Evolutionary conservation across 2,329 filamentous ascomycete genomes (phyloP).

Genomic region (Trichoderma oligosporum): DNA sequence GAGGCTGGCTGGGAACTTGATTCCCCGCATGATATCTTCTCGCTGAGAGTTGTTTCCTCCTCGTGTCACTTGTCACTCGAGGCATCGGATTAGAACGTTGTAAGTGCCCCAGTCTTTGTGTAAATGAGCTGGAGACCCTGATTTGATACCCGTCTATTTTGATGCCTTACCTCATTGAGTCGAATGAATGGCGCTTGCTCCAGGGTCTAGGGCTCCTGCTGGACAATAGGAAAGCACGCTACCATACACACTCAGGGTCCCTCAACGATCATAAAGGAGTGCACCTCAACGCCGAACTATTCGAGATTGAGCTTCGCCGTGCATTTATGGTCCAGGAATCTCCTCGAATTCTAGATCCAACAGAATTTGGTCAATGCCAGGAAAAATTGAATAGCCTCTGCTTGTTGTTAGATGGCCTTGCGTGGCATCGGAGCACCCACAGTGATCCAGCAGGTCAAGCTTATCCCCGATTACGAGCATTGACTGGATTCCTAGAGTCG

Average conservation of each 20-base stretch:
- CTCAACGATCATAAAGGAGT: background rate
- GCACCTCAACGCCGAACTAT: background rate
- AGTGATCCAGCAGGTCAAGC: background rate
- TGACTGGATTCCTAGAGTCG: background rate
- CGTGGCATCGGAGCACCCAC: background rate
- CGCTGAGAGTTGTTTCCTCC: background rate
- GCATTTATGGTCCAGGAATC: background rate
- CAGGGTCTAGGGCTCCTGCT: background rate
- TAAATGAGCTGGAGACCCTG: background rate
- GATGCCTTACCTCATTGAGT: constrained; percentile 5
- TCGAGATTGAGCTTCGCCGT: constrained; percentile 1
- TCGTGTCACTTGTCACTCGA: background rate
- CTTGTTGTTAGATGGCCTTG: background rate
- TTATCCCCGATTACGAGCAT: background rate
- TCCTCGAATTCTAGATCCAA: background rate
- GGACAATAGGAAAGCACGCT: background rate
- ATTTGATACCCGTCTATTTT: too few relatives aligned
- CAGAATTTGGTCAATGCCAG: background rate
- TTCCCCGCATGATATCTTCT: background rate
- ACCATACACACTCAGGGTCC: background rate
- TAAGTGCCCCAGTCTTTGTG: background rate
- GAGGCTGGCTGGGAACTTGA: background rate
- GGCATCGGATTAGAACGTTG: background rate
- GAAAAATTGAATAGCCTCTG: background rate
- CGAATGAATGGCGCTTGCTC: background rate